Conservation (phyloP, 495 filamentous ascomycete species). For the Aspergillus indologenus region DNA sequence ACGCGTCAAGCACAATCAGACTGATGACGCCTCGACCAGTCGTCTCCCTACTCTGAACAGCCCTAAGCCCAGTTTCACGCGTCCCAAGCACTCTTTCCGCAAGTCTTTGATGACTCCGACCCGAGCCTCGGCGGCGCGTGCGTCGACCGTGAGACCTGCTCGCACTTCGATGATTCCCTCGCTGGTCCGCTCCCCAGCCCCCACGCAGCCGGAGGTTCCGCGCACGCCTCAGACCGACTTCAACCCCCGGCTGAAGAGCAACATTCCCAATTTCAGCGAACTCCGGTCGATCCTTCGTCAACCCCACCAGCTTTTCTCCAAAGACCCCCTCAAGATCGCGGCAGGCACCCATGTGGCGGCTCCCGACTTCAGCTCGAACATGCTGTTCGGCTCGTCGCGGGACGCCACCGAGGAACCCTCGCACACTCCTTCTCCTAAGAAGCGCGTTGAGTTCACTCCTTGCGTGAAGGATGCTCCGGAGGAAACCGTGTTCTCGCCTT, state of each 20-base stretch:
- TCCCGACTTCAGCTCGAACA: conserved; percentile 44
- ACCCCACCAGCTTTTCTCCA: conserved; percentile 58
- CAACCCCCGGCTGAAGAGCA: conserved; percentile 44
- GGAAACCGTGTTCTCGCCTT: conserved; percentile 37
- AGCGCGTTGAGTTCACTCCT: conserved; percentile 60
- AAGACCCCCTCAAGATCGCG: conserved; percentile 58
- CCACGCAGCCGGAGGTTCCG: conserved; percentile 42
- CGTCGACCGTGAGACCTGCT: conserved; percentile 48
- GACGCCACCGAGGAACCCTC: conserved; percentile 26
- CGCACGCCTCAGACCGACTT: conserved; percentile 47
- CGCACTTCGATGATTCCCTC: conserved; percentile 56
- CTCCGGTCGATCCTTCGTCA: conserved; percentile 63
- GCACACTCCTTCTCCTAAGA: conserved; percentile 48
- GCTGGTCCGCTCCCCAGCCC: conserved; percentile 43
- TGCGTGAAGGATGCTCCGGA: conserved; percentile 47
- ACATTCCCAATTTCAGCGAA: conserved; percentile 38
- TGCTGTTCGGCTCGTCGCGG: conserved; percentile 37
- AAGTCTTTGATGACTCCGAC: conserved; percentile 72
- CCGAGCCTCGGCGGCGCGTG: conserved; percentile 69
- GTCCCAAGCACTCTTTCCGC: conserved; percentile 30
- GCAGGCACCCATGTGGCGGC: conserved; percentile 57
- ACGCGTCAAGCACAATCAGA: conserved; percentile 57
- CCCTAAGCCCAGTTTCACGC: conserved; percentile 48
- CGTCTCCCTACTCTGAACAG: conserved; percentile 28
- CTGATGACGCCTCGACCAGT: conserved; percentile 57